A percentile compares a stretch with the other conserved stretches of the same genome.
Evolutionary conservation across 2,329 filamentous ascomycete species (phyloP).

Genomic region (Epicoccum sorghinum): DNA sequence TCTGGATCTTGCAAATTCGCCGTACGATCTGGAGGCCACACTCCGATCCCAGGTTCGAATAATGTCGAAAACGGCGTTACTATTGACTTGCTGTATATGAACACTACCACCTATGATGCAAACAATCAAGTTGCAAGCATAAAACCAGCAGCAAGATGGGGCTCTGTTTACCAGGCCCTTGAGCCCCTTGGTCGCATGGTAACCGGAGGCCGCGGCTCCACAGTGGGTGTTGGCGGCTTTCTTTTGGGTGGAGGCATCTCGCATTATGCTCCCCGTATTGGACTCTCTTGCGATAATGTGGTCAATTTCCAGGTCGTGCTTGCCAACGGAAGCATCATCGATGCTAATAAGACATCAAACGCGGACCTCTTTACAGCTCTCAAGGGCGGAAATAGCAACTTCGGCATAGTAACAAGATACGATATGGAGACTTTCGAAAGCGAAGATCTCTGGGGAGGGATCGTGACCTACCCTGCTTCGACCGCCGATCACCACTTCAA

Average conservation of each 20-base stretch:
- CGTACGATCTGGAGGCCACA: slow-evolving; percentile 25
- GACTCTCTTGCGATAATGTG: slow-evolving; percentile 23
- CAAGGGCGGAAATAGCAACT: slow-evolving; percentile 39
- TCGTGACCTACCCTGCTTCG: slow-evolving; percentile 18
- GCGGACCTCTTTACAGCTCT: slow-evolving; percentile 42
- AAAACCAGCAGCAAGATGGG: slow-evolving; percentile 24
- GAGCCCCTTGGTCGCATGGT: slow-evolving; percentile 31
- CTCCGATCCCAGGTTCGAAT: slow-evolving; percentile 18
- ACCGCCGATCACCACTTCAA: slow-evolving; percentile 18
- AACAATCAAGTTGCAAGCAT: slow-evolving; percentile 9
- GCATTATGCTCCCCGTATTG: slow-evolving; percentile 9
- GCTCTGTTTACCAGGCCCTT: slow-evolving; percentile 24
- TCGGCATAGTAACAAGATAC: slow-evolving; percentile 34
- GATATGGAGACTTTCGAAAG: slow-evolving; percentile 27
- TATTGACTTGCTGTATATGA: slow-evolving; percentile 24
- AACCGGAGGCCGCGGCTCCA: slow-evolving; percentile 31
- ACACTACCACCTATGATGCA: slow-evolving; percentile 9
- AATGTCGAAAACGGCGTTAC: slow-evolving; percentile 26
- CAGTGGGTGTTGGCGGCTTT: slow-evolving; percentile 38
- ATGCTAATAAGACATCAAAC: slow-evolving; percentile 19
- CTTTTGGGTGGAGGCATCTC: slow-evolving; percentile 31
- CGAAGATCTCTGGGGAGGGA: slow-evolving; percentile 23
- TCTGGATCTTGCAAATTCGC: slow-evolving; percentile 17
- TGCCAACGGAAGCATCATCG: slow-evolving; percentile 37
- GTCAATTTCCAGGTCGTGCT: slow-evolving; percentile 45